phyloP scores from a whole-genome alignment of 1,139 yeast genomes.

The Saccharomyces hybrid region DNA sequence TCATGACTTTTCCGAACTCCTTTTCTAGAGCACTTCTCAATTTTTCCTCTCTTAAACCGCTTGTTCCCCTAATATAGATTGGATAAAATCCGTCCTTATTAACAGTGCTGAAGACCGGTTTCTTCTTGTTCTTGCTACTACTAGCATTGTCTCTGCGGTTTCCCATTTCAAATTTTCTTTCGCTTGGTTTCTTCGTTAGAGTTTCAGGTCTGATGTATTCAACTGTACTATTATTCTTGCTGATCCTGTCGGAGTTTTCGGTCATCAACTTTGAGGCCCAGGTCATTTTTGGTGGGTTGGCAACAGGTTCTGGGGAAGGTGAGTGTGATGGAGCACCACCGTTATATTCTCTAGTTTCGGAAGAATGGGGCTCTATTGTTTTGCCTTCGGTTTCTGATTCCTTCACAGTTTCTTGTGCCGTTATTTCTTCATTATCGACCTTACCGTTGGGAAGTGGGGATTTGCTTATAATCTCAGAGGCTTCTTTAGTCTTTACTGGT shows the following conservation, averaged over 20 bases:
- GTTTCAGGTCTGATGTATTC: constrained; percentile 8
- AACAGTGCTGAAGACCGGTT: constrained; percentile 20
- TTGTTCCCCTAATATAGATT: constrained; percentile 26
- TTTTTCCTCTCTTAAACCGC: constrained; percentile 24
- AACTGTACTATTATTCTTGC: neutral
- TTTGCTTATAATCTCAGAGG: neutral
- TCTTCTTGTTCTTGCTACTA: constrained; percentile 16
- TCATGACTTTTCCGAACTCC: constrained; percentile 28
- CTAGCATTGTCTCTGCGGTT: constrained; percentile 15
- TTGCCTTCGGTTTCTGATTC: neutral
- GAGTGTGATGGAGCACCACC: neutral
- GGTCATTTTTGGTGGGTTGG: constrained; percentile 16
- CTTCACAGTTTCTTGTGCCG: neutral
- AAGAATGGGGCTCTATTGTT: neutral
- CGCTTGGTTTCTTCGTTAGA: constrained; percentile 8
- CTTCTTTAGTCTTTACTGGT: neutral
- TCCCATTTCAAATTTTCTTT: constrained; percentile 14
- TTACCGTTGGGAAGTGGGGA: neutral
- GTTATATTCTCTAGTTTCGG: neutral
- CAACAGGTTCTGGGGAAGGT: constrained; percentile 5
- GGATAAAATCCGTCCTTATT: constrained; percentile 30
- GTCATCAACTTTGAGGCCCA: constrained; percentile 24
- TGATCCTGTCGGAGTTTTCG: neutral
- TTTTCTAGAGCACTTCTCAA: constrained; percentile 19
- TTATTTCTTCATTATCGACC: constrained; percentile 6